Percentiles rank a stretch among this genome's conserved stretches.
phyloP scores from a whole-genome alignment of 2,329 filamentous ascomycete genomes.

The Ceratocystis lukuohia region DNA sequence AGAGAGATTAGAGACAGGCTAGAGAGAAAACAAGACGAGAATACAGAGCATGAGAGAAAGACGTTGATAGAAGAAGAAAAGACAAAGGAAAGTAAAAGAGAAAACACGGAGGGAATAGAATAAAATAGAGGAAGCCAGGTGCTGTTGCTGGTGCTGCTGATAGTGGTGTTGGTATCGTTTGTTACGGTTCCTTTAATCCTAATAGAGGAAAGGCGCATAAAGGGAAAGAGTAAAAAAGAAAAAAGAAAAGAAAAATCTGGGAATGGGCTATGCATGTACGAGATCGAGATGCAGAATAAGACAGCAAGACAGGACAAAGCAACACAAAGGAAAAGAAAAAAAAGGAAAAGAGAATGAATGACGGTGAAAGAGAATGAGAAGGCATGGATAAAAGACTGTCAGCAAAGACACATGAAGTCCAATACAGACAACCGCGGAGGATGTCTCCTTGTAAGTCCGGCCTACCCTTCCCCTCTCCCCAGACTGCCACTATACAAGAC shows the following conservation, averaged over 20 bases:
- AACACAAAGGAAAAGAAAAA: conserved; percentile 7
- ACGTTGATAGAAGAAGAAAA: not conserved
- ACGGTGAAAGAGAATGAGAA: not conserved
- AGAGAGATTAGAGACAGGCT: not conserved
- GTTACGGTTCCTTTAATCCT: too few species aligned
- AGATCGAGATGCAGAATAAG: conserved; percentile 21
- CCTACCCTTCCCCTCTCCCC: conserved; percentile 1
- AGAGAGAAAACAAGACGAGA: not conserved
- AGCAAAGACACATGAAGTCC: not conserved
- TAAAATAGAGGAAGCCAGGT: not conserved
- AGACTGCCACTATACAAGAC: not conserved
- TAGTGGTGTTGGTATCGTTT: not conserved
- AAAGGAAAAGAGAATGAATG: conserved; percentile 20
- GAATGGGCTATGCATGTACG: not conserved
- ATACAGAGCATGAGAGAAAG: not conserved
- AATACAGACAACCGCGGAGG: conserved; percentile 7
- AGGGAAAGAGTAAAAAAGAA: not conserved
- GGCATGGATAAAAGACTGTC: not conserved
- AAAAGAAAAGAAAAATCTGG: conserved; percentile 12
- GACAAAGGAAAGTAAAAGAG: not conserved
- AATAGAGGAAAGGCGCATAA: not conserved
- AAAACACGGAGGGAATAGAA: not conserved
- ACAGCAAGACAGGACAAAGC: conserved; percentile 16
- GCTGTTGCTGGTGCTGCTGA: not conserved
- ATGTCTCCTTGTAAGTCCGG: too few species aligned